Percentiles rank a stretch among this genome's conserved stretches.
Conservation (phyloP, 2,329 filamentous ascomycete species). For the Neofusicoccum sp. region DNA sequence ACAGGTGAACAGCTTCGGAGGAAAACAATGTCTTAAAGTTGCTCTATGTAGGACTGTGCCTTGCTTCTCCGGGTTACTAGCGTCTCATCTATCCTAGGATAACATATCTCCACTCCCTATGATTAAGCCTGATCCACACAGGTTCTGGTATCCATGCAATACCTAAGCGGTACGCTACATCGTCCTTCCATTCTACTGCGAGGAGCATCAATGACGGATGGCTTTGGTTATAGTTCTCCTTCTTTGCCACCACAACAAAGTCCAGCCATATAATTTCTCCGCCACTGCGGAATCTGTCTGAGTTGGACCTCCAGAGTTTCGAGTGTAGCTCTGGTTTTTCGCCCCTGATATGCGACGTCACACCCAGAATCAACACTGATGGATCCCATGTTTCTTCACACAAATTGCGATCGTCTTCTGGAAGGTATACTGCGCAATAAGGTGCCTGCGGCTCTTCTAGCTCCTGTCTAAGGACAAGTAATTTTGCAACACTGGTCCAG, state of each 20-base stretch:
- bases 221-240: not conserved
- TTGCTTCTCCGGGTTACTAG: no score
- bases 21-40: no score
- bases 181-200: not conserved
- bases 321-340: not conserved
- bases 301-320: not conserved
- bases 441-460: not conserved
- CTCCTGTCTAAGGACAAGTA: not conserved
- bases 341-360: not conserved
- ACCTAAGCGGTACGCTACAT: not conserved
- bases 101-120: not conserved
- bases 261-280: not conserved
- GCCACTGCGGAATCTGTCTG: not conserved
- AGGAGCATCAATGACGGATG: not conserved
- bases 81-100: not conserved
- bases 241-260: not conserved
- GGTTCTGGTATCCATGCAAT: not conserved
- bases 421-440: not conserved
- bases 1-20: no score
- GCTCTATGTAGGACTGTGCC: no score
- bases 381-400: not conserved
- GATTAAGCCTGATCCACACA: not conserved
- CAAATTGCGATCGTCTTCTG: not conserved
- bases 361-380: not conserved
- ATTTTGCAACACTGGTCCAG: not conserved